Conservation (phyloP, 2,329 filamentous ascomycete genomes). For the Trichoderma afroharzianum region DNA sequence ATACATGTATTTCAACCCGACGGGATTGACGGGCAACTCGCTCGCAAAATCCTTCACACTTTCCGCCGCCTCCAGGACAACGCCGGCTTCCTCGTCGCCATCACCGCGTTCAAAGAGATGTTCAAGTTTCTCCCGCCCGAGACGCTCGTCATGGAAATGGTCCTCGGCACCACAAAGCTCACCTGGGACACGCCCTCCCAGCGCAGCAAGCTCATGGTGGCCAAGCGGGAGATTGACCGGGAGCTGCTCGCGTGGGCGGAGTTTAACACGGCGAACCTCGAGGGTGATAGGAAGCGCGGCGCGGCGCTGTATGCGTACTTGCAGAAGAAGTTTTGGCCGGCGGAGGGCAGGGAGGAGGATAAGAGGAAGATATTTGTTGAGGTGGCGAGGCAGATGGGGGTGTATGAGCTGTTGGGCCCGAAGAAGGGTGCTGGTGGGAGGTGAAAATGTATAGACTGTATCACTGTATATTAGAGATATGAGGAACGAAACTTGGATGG, state of each 20-base stretch:
- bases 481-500: conserved; percentile 2
- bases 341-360: conserved; percentile 23
- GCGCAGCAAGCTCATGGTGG: conserved; percentile 39
- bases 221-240: conserved; percentile 42
- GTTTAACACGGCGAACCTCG: conserved; percentile 34
- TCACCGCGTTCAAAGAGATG: conserved; percentile 40
- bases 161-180: conserved; percentile 43
- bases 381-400: conserved; percentile 43
- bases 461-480: conserved; percentile 13
- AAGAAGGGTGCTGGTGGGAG: conserved; percentile 1
- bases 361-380: conserved; percentile 29
- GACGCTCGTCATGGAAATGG: conserved; percentile 45
- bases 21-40: conserved; percentile 45
- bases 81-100: conserved; percentile 44
- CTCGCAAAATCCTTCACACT: conserved; percentile 48
- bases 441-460: conserved; percentile 7
- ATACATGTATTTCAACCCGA: conserved; percentile 42
- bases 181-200: conserved; percentile 39
- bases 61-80: conserved; percentile 45
- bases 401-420: conserved; percentile 33
- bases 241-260: conserved; percentile 30
- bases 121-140: conserved; percentile 45
- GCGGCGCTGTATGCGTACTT: conserved; percentile 43
- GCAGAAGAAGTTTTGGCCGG: conserved; percentile 37
- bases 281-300: conserved; percentile 31